Evolutionary conservation across 2,329 filamentous ascomycete species (phyloP), one percentile per base, ranked within the genome.

Genomic region (Hypoxylon sp.): DNA sequence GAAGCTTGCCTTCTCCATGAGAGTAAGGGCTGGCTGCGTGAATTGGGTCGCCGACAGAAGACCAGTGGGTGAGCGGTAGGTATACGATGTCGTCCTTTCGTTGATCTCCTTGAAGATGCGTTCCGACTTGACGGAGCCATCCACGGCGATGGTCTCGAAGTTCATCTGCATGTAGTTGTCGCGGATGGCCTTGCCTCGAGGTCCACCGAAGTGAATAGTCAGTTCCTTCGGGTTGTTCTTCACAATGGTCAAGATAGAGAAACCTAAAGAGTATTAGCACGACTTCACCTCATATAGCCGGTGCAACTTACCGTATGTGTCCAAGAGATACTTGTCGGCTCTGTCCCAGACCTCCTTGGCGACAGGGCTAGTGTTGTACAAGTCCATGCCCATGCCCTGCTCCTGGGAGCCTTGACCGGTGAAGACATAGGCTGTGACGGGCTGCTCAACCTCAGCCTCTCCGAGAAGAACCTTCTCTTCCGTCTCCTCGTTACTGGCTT

Each of bases 101-200:
- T 89, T 86, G 69, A 99, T 93, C 71, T 96, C 93, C 82, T 99
- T 98, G 85, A 99, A 99, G 73, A 99, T 99, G 79, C 94, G 96
- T 83, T 99, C 95, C 0, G 95, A 97, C 78, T 97, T 98, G 80
- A 97, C 92, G 29, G 86, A 86, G 21, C 95, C 95, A 74, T 99
- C 95, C 1, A 91, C 81, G 57, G 89, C 90, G 49, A 99, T 92
- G n/a, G 94, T 96, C 81, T 99, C 95, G 77, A 98, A 99, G 43
- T 94, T 98, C 95, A 99, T 99, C 58, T 94, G 88, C 90, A 98
- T 98, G 82, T 99, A 99, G 79, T 99, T 99, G 73, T 97, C 90
- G 63, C 95, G 92, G 69, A 99, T 99, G 48, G 92, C 92, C 80
- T 98, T 99, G 73, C 95, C 95, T 57, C 92, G 90, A 61, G 95